These are phyloP conservation scores for Paracorniculantispora psalliotae DNA, from an alignment of 2,329 filamentous ascomycete species.

Conservation along the genomic window DNA sequence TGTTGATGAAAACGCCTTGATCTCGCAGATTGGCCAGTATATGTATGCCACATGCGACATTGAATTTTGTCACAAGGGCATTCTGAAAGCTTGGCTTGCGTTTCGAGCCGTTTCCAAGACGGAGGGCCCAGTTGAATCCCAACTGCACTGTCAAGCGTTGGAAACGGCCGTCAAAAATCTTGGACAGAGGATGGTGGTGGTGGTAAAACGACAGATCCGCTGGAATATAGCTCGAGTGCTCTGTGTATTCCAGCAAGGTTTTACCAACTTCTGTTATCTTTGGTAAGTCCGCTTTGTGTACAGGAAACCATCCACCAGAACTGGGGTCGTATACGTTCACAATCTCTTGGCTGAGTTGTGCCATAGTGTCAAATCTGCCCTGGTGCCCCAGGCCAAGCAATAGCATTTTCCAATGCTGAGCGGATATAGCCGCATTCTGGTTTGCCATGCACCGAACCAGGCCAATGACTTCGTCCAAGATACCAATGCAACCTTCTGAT, in stretches of 20 bases:
- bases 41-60: slow-evolving; percentile 33
- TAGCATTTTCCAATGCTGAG: slow-evolving; percentile 37
- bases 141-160: slow-evolving; percentile 39
- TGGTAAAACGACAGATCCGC: slow-evolving; percentile 38
- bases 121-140: slow-evolving; percentile 37
- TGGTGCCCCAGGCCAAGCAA: slow-evolving; percentile 40
- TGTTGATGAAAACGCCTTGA: slow-evolving; percentile 31
- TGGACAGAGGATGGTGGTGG: slow-evolving; percentile 41
- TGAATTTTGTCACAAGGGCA: slow-evolving; percentile 21
- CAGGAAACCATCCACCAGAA: slow-evolving; percentile 32
- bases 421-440: slow-evolving; percentile 30
- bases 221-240: slow-evolving; percentile 22
- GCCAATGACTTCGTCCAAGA: slow-evolving; percentile 6
- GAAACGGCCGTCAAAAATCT: slow-evolving; percentile 38
- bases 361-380: slow-evolving; percentile 41
- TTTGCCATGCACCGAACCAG: slow-evolving; percentile 1
- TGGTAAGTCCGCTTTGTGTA: slow-evolving; percentile 42
- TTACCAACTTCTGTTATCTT: slow-evolving; percentile 15
- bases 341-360: slow-evolving; percentile 39
- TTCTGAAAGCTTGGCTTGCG: not conserved
- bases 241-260: not conserved
- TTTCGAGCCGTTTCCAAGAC: not conserved
- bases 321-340: slow-evolving; percentile 33
- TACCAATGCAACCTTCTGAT: not conserved
- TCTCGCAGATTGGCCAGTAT: slow-evolving; percentile 31